Evolutionary conservation across 1,139 yeast species (phyloP).

Genomic region (Pichia sp.): DNA sequence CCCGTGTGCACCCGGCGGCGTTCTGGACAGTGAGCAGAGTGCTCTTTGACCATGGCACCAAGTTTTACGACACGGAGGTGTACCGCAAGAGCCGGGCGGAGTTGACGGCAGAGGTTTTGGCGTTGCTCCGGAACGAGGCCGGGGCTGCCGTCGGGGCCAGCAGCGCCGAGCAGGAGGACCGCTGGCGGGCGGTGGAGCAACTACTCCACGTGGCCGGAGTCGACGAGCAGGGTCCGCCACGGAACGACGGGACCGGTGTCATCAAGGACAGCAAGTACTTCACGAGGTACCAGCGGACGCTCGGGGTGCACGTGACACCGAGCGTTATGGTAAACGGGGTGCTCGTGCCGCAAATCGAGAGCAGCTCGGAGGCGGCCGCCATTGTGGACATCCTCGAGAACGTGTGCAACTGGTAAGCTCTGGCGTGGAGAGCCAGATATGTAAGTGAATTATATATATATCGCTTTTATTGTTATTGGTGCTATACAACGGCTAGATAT

Average conservation of each 20-base stretch:
- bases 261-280: conserved; percentile 67
- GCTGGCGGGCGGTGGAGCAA: background rate
- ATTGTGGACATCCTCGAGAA: conserved; percentile 31
- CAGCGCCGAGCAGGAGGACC: background rate
- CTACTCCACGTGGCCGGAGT: conserved; percentile 35
- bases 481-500: background rate
- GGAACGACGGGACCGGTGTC: conserved; percentile 49
- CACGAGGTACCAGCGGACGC: conserved; percentile 67
- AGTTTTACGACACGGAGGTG: conserved; percentile 61
- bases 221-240: background rate
- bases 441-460: background rate
- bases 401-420: background rate
- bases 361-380: conserved; percentile 36
- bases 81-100: conserved; percentile 52
- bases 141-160: background rate
- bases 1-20: conserved; percentile 49
- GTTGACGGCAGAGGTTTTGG: conserved; percentile 39
- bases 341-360: conserved; percentile 40
- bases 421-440: background rate
- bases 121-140: background rate
- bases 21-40: conserved; percentile 62
- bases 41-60: conserved; percentile 48
- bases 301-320: conserved; percentile 84
- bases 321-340: conserved; percentile 72
- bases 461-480: background rate